Evolutionary conservation across 2,329 filamentous ascomycete species (phyloP).

Genomic region (Aspergillus sp.): DNA sequence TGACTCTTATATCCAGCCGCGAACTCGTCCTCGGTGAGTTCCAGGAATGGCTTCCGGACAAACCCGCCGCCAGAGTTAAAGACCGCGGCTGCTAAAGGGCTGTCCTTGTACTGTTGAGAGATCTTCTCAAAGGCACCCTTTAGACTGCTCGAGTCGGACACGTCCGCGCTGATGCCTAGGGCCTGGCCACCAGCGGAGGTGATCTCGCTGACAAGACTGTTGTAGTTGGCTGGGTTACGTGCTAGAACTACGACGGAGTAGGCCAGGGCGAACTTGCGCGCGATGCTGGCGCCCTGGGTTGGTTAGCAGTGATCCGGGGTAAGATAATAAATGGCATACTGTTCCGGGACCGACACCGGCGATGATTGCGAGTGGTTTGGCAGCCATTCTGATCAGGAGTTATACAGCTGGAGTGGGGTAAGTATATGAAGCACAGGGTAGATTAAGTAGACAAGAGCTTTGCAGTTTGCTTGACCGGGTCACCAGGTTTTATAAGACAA

Average conservation of each 20-base stretch:
- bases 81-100: conserved; percentile 53
- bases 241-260: conserved; percentile 63
- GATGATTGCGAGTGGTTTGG: conserved; percentile 46
- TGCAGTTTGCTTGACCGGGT: neutral
- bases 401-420: neutral
- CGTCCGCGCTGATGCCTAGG: conserved; percentile 61
- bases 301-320: neutral
- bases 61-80: conserved; percentile 63
- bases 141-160: conserved; percentile 54
- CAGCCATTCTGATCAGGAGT: conserved; percentile 26
- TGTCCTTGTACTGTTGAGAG: conserved; percentile 52
- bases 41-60: conserved; percentile 60
- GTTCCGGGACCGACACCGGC: conserved; percentile 50
- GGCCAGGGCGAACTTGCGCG: conserved; percentile 57
- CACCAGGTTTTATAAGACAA: neutral
- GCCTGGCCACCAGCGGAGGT: conserved; percentile 59
- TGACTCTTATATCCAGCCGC: conserved; percentile 50
- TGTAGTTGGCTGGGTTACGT: conserved; percentile 58
- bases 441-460: neutral
- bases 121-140: conserved; percentile 56
- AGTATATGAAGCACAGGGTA: neutral
- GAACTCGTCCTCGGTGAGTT: conserved; percentile 60
- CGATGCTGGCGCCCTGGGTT: conserved; percentile 55
- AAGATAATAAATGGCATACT: conserved; percentile 23
- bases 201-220: conserved; percentile 59